Percentiles rank a stretch among this genome's conserved stretches.
Evolutionary conservation across 805 yeast species (phyloP).

Genomic region (Cyberlindnera americana): DNA sequence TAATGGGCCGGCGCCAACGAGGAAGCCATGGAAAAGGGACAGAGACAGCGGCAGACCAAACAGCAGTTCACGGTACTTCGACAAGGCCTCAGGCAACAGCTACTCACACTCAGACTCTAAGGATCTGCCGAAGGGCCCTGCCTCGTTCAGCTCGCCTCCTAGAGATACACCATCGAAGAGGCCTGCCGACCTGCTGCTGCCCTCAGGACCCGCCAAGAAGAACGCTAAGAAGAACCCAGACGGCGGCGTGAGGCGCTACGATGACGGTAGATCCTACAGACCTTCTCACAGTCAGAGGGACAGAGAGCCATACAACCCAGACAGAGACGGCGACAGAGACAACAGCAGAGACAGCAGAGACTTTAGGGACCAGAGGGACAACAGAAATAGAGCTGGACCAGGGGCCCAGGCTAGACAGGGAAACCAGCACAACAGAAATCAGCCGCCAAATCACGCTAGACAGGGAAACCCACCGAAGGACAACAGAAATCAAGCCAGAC

Average conservation of each 20-base stretch:
- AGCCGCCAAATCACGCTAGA: not conserved
- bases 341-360: constrained; percentile 4
- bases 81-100: not conserved
- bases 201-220: constrained; percentile 11
- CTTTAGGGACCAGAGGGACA: constrained; percentile 5
- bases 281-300: not conserved
- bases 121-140: constrained; percentile 9
- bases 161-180: constrained; percentile 1
- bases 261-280: constrained; percentile 12
- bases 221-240: not conserved
- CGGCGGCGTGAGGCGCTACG: constrained; percentile 1
- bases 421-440: too few species aligned
- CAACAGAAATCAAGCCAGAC: not conserved
- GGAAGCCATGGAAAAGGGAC: constrained; percentile 6
- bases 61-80: constrained; percentile 8
- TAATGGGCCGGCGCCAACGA: not conserved
- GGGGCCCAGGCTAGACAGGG: too few species aligned
- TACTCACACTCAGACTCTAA: not conserved
- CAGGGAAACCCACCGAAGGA: constrained; percentile 2
- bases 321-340: constrained; percentile 1
- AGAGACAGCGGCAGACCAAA: constrained; percentile 3
- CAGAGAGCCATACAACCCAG: not conserved
- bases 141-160: not conserved
- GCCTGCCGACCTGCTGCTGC: constrained; percentile 7
- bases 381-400: constrained; percentile 3